A percentile compares a stretch with the other conserved stretches of the same genome.
Evolutionary conservation across 768 basidiomycete species (phyloP).

Genomic region (Daedalea quercina): DNA sequence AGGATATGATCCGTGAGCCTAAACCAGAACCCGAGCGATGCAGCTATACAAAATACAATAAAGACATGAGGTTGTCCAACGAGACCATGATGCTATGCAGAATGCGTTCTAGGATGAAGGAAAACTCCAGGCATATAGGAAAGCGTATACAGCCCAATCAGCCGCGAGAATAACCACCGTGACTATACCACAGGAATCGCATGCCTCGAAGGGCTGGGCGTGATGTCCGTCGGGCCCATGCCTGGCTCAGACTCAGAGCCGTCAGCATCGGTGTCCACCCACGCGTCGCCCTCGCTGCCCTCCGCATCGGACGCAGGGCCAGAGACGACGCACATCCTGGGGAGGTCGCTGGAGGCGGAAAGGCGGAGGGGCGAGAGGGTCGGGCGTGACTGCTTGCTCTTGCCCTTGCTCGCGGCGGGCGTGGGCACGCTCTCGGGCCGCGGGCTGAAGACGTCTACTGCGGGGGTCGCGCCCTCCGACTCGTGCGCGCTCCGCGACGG

Average conservation of each 20-base stretch:
- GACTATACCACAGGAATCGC: neutral
- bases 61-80: no score
- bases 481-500: neutral
- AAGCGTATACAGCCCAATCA: no score
- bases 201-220: neutral
- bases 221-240: neutral
- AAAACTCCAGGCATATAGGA: no score
- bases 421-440: neutral
- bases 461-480: neutral
- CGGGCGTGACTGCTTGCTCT: neutral
- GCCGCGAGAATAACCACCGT: no score
- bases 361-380: constrained; percentile 10
- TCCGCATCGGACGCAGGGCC: constrained; percentile 2
- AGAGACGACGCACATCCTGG: constrained; percentile 1
- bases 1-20: no score
- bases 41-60: no score
- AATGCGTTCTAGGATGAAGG: no score
- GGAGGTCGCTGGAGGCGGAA: constrained; percentile 2
- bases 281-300: constrained; percentile 24
- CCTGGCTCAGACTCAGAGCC: constrained; percentile 18
- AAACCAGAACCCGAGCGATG: no score
- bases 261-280: constrained; percentile 36
- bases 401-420: constrained; percentile 9
- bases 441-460: constrained; percentile 6
- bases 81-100: no score